Conservation (phyloP, 2,329 filamentous ascomycete genomes). For the Pseudocercospora fuligena region DNA sequence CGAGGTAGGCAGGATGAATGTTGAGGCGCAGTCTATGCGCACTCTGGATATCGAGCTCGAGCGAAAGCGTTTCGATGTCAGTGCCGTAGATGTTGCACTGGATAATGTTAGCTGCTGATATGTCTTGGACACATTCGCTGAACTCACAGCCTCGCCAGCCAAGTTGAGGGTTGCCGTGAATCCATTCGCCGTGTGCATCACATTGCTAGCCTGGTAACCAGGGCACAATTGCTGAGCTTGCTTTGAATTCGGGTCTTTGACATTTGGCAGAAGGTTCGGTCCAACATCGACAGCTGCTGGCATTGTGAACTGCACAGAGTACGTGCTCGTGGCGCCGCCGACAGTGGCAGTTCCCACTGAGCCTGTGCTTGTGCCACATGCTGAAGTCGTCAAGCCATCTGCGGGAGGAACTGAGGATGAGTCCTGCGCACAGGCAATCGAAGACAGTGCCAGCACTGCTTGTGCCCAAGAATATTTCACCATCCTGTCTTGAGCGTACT, state of each 20-base stretch:
- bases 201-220: conserved; percentile 60
- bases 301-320: conserved; percentile 38
- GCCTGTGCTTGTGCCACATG: conserved; percentile 24
- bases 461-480: conserved; percentile 28
- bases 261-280: conserved; percentile 60
- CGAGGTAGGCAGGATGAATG: conserved; percentile 69
- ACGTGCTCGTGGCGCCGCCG: conserved; percentile 38
- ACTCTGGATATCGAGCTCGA: conserved; percentile 61
- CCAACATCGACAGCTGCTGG: conserved; percentile 42
- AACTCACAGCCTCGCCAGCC: conserved; percentile 52
- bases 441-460: conserved; percentile 29
- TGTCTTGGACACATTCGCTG: neutral
- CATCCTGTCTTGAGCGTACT: conserved; percentile 25
- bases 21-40: conserved; percentile 71
- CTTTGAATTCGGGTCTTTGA: conserved; percentile 66
- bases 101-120: conserved; percentile 4
- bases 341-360: conserved; percentile 34
- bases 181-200: conserved; percentile 52
- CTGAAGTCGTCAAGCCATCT: conserved; percentile 29
- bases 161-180: conserved; percentile 58
- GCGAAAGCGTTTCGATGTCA: conserved; percentile 68
- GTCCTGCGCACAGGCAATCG: conserved; percentile 32
- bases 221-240: conserved; percentile 65
- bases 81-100: conserved; percentile 75
- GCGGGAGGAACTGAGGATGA: conserved; percentile 23